Conservation (phyloP, 148 eudicot species). For the Fallopia convolvulus region DNA sequence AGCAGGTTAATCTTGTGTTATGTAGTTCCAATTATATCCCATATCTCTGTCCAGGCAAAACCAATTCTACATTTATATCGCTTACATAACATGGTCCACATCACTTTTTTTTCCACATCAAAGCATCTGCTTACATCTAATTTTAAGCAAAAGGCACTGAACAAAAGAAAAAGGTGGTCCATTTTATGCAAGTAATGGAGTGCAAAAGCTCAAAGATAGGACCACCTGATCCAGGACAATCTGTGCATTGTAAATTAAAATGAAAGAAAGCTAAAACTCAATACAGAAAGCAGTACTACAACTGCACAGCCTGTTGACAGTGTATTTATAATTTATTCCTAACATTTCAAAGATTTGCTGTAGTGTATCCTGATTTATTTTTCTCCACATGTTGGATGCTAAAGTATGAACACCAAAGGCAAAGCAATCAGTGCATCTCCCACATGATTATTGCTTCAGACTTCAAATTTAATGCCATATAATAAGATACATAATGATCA, state of each 20-base stretch:
- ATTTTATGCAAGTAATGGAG: neutral
- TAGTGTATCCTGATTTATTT: neutral
- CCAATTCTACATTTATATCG: neutral
- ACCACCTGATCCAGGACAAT: slow-evolving; percentile 5
- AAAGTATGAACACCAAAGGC: neutral
- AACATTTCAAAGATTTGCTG: neutral
- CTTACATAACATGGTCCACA: neutral
- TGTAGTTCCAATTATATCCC: neutral
- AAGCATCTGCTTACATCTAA: neutral
- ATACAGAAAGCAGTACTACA: neutral
- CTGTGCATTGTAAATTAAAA: slow-evolving; percentile 4
- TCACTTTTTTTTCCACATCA: neutral
- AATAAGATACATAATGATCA: neutral
- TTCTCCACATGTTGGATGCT: neutral
- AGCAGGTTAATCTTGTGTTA: neutral
- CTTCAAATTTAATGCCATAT: neutral
- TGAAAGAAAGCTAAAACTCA: slow-evolving; percentile 2
- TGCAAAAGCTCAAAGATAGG: neutral
- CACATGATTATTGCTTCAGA: slow-evolving; percentile 8
- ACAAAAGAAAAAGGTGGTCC: slow-evolving; percentile 5
- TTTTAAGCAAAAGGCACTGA: neutral
- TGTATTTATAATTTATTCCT: neutral
- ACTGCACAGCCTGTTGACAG: slow-evolving; percentile 4
- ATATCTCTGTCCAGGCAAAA: neutral
- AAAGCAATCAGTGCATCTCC: neutral